A percentile compares a stretch with the other conserved stretches of the same genome.
Conservation (phyloP, 441 rosid genomes). For the Pelargonium australe region DNA sequence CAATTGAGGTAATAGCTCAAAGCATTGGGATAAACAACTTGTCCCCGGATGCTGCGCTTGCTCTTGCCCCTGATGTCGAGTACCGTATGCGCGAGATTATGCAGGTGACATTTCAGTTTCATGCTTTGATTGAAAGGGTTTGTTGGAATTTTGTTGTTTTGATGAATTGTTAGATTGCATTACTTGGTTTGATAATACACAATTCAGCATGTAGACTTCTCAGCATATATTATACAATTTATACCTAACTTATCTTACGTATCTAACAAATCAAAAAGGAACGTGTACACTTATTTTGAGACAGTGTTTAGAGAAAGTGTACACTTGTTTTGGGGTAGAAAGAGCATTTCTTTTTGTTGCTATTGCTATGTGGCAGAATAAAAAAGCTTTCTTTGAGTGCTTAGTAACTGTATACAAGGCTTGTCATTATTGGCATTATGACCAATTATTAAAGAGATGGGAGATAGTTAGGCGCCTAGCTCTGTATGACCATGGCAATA, state of each 20-base stretch:
- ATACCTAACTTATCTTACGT: no score
- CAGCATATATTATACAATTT: no score
- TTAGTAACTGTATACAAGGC: background rate
- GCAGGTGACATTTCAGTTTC: slow-evolving; percentile 44
- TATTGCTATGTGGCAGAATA: background rate
- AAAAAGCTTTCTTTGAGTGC: background rate
- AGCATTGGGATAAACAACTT: slow-evolving; percentile 67
- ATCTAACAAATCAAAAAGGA: no score
- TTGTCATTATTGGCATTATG: no score
- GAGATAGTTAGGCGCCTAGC: background rate
- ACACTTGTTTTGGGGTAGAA: no score
- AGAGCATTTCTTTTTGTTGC: no score
- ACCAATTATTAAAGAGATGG: no score
- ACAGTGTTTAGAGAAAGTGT: no score
- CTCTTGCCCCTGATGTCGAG: slow-evolving; percentile 88
- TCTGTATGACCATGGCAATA: background rate
- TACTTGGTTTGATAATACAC: background rate
- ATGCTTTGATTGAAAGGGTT: background rate
- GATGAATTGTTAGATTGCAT: slow-evolving; percentile 3
- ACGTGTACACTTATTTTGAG: no score
- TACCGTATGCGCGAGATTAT: slow-evolving; percentile 85
- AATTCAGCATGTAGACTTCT: background rate
- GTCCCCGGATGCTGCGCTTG: slow-evolving; percentile 62
- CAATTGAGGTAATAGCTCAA: slow-evolving; percentile 80
- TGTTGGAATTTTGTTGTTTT: background rate